Percentiles rank a stretch among this genome's conserved stretches.
These are phyloP conservation scores for Salix koriyanagi DNA, from an alignment of 345 rosid genomes.

Conservation along the genomic window DNA sequence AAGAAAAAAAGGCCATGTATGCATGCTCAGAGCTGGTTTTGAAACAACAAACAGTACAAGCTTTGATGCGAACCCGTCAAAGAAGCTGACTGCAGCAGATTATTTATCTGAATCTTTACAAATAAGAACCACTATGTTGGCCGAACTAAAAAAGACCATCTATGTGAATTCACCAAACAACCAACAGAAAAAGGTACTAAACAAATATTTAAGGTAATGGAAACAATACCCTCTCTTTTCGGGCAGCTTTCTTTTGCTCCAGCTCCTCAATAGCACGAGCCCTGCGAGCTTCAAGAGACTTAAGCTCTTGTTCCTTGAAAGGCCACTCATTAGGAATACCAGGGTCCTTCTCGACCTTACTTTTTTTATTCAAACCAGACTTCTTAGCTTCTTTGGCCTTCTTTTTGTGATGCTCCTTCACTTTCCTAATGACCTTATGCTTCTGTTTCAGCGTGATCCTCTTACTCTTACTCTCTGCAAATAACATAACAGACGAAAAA, in stretches of 20 bases:
- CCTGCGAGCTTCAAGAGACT: constrained; percentile 81
- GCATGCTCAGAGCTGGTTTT: no score
- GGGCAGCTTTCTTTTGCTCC: constrained; percentile 82
- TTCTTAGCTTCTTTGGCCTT: constrained; percentile 95
- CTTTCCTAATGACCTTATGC: constrained; percentile 79
- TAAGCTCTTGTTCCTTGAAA: constrained; percentile 92
- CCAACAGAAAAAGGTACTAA: not conserved
- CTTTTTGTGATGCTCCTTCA: constrained; percentile 92
- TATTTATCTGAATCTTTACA: no score
- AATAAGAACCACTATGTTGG: no score
- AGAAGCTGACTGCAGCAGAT: no score
- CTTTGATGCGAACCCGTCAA: no score
- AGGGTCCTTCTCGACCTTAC: constrained; percentile 86
- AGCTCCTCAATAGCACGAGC: constrained; percentile 82
- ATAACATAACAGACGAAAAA: not conserved
- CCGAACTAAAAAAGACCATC: not conserved
- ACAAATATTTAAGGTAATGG: not conserved
- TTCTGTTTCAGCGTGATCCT: constrained; percentile 77
- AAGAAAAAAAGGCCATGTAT: no score
- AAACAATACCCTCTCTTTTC: constrained; percentile 75
- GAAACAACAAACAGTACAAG: no score
- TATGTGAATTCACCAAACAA: not conserved
- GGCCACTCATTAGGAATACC: constrained; percentile 99
- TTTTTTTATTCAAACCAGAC: constrained; percentile 47
- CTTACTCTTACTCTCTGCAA: constrained; percentile 92